Conservation (phyloP, 768 basidiomycete species). For the Leccinum subtestaceum region DNA sequence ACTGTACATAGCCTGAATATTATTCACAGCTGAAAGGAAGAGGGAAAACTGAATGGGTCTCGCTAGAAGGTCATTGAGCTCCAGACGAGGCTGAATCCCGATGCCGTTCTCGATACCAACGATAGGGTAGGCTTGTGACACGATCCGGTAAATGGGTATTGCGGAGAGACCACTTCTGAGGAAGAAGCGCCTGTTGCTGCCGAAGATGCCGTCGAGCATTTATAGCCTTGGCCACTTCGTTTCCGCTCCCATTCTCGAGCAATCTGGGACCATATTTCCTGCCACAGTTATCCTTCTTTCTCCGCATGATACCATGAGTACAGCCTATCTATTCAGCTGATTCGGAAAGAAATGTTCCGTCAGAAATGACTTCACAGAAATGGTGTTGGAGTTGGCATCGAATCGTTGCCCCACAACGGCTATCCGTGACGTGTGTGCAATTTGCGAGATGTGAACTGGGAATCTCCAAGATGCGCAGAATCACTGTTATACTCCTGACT, state of each 20-base stretch:
- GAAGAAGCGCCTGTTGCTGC: neutral
- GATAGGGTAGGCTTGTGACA: slow-evolving; percentile 15
- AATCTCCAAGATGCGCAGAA: too few species aligned
- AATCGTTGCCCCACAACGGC: neutral
- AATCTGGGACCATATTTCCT: neutral
- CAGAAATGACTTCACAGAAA: neutral
- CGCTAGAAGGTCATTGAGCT: slow-evolving; percentile 14
- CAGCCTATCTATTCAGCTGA: neutral
- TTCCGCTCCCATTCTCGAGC: neutral
- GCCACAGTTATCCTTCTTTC: neutral
- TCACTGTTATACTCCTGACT: too few species aligned
- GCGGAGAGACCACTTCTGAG: neutral
- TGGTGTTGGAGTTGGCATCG: neutral
- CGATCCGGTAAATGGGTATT: neutral
- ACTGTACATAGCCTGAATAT: slow-evolving; percentile 3
- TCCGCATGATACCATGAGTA: neutral
- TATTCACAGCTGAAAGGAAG: slow-evolving; percentile 16
- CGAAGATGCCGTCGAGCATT: neutral
- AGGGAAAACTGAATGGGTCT: slow-evolving; percentile 17
- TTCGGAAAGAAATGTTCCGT: neutral
- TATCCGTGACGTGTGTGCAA: neutral
- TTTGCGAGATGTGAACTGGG: too few species aligned
- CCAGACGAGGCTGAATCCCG: slow-evolving; percentile 14
- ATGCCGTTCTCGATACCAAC: neutral
- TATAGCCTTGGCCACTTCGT: neutral